phyloP scores from a whole-genome alignment of 108 stramenopile species.

The Schizochytrium sp. region DNA sequence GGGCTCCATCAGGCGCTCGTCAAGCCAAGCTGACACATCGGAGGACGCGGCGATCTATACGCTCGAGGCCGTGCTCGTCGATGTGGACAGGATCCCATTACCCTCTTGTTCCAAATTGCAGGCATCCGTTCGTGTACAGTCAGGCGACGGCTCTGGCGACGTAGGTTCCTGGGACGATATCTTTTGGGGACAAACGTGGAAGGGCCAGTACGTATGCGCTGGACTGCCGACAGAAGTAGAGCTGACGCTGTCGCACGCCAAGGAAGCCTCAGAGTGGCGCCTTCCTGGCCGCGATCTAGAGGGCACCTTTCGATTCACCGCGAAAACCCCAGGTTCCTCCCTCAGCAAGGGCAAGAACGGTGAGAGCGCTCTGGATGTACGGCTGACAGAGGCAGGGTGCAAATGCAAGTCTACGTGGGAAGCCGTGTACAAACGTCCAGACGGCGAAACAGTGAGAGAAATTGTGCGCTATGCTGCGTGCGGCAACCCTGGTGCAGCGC shows the following conservation, averaged over 20 bases:
- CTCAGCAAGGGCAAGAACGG: neutral
- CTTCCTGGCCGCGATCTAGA: neutral
- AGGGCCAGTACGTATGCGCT: neutral
- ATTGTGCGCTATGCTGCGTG: neutral
- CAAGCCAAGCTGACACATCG: neutral
- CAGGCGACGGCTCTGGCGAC: neutral
- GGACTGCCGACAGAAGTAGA: neutral
- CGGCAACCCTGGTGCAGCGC: neutral
- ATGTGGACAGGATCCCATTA: neutral
- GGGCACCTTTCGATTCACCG: neutral
- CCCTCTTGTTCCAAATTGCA: neutral
- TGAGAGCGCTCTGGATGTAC: neutral
- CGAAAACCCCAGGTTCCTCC: neutral
- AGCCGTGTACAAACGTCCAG: neutral
- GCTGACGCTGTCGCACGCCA: neutral
- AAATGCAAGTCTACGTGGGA: neutral
- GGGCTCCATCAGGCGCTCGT: neutral
- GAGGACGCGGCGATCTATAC: neutral
- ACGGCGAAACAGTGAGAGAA: neutral
- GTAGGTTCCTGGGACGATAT: neutral
- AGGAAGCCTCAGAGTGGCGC: no score
- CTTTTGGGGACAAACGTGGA: neutral
- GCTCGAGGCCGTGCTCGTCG: neutral
- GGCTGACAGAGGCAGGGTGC: neutral
- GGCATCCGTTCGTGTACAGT: neutral